Percentiles rank a stretch among this genome's conserved stretches.
phyloP scores from a whole-genome alignment of 352 stramenopile species.

The Pythium phragmitis region DNA sequence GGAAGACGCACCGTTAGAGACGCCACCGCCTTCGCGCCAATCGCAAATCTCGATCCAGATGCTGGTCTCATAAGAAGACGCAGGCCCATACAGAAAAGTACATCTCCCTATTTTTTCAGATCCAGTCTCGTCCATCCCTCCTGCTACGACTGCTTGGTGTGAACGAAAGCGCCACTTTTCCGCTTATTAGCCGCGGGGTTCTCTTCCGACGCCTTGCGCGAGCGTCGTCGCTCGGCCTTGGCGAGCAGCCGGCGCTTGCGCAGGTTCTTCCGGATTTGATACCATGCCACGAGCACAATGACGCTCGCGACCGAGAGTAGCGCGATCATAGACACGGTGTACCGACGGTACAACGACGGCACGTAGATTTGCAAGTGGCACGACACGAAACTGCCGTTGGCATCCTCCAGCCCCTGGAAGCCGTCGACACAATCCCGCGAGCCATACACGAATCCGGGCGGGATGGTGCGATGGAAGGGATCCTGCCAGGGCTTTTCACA shows the following conservation, averaged over 20 bases:
- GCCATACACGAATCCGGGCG: conserved; percentile 90
- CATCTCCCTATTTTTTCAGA: not conserved
- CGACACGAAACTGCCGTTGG: conserved; percentile 85
- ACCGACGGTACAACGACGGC: conserved; percentile 80
- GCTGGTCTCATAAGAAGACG: conserved; percentile 52
- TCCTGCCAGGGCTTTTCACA: conserved; percentile 87
- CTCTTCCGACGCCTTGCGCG: conserved; percentile 69
- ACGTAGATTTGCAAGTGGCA: conserved; percentile 96
- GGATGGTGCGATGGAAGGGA: conserved; percentile 66
- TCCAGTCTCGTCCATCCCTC: too few species aligned
- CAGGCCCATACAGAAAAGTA: not conserved
- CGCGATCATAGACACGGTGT: conserved; percentile 77
- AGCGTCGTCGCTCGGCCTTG: conserved; percentile 90
- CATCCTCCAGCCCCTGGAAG: conserved; percentile 93
- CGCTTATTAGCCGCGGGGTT: conserved; percentile 30
- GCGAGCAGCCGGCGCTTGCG: conserved; percentile 74
- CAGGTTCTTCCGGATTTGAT: conserved; percentile 84
- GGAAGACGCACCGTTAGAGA: conserved; percentile 1
- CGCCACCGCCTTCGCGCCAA: conserved; percentile 16
- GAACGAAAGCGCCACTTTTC: conserved; percentile 55
- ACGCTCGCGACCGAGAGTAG: conserved; percentile 67
- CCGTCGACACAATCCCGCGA: conserved; percentile 90
- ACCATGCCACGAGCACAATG: conserved; percentile 77
- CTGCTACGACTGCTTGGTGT: conserved; percentile 55
- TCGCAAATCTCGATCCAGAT: conserved; percentile 66